phyloP scores from a whole-genome alignment of 441 rosid species.

The Gossypium laxum region DNA sequence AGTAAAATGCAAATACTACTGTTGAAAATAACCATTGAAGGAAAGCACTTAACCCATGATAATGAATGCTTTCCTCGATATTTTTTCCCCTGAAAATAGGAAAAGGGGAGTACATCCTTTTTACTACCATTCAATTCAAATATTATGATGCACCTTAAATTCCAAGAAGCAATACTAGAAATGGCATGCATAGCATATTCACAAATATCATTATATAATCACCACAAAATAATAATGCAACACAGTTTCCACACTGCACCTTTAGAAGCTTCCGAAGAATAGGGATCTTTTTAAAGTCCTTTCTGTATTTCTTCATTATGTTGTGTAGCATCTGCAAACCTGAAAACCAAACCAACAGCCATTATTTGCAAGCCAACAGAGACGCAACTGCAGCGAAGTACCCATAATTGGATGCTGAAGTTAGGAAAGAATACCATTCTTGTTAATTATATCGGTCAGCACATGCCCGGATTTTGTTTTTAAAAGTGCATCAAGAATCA shows the following conservation, averaged over 20 bases:
- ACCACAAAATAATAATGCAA: background rate
- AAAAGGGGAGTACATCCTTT: background rate
- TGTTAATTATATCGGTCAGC: conserved; percentile 70
- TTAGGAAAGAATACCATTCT: conserved; percentile 59
- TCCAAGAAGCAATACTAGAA: background rate
- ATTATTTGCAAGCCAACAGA: conserved; percentile 13
- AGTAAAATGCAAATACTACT: background rate
- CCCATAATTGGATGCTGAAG: conserved; percentile 9
- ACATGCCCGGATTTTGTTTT: conserved; percentile 83
- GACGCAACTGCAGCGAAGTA: background rate
- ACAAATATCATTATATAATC: background rate
- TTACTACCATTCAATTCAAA: background rate
- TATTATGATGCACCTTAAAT: background rate
- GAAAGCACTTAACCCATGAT: background rate
- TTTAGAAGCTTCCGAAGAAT: conserved; percentile 93
- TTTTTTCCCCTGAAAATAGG: background rate
- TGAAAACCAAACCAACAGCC: conserved; percentile 26
- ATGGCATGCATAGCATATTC: conserved; percentile 3
- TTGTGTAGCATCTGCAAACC: conserved; percentile 96
- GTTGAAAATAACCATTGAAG: background rate
- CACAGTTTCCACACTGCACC: conserved; percentile 35
- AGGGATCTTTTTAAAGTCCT: conserved; percentile 90
- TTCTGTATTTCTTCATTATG: conserved; percentile 79
- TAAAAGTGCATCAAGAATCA: conserved; percentile 93
- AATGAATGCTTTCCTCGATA: background rate